Evolutionary conservation across 164 flowering plant species (phyloP).

Genomic region (Litsea cubeba): DNA sequence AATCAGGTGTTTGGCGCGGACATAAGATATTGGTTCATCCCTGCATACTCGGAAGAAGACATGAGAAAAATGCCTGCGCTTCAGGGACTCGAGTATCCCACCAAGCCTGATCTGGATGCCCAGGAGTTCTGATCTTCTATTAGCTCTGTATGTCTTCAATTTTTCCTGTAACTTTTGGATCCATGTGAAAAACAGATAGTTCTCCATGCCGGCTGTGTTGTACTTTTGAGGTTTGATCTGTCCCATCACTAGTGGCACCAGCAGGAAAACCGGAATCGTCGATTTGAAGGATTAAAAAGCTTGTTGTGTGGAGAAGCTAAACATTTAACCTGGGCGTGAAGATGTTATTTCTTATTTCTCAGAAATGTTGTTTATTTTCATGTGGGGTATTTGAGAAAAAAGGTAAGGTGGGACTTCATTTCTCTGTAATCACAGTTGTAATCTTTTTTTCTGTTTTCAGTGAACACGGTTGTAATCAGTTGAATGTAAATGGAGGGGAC

Average conservation of each 20-base stretch:
- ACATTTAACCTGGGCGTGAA: neutral
- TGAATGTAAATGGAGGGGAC: neutral
- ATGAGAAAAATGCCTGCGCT: conserved; percentile 77
- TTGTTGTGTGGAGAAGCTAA: neutral
- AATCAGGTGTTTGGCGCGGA: conserved; percentile 71
- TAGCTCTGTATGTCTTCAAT: neutral
- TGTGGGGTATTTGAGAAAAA: neutral
- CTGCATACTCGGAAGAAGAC: conserved; percentile 79
- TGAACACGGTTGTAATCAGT: neutral
- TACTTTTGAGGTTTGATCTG: neutral
- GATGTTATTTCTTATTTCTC: neutral
- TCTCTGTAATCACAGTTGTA: neutral
- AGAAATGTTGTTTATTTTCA: neutral
- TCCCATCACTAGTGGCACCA: neutral
- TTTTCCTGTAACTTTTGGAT: neutral
- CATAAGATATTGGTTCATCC: conserved; percentile 64
- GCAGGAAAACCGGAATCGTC: neutral
- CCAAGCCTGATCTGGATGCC: conserved; percentile 70
- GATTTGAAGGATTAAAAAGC: neutral
- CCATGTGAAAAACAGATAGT: neutral
- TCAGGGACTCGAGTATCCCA: conserved; percentile 93
- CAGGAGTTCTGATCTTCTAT: conserved; percentile 44
- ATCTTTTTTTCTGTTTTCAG: too few relatives aligned
- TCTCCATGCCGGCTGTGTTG: neutral
- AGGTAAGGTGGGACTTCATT: neutral